Evolutionary conservation across 495 filamentous ascomycete species (phyloP), one percentile per base, ranked within the genome.

Genomic region (Penicillium verhagenii): DNA sequence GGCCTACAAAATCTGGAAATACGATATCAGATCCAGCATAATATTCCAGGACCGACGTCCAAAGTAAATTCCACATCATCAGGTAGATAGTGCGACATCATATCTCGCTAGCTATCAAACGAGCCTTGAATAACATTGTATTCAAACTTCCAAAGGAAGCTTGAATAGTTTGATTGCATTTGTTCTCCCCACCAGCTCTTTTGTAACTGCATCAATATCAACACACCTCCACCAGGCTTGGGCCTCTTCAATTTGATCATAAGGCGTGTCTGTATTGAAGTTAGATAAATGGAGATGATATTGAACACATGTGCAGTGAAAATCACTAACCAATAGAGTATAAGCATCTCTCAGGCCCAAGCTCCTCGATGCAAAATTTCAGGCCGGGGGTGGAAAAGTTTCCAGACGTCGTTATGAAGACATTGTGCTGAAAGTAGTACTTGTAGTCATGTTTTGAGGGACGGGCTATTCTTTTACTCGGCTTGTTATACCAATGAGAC

Each of bases 401-500:
- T 11, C 29, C 29, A 11, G 29, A 33, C 10, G 29, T 50, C 14
- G 47, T 50, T 29, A 50, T 50, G 29, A 38, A 50, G 6, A 50
- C 31, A 38, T 50, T 50, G 16, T 50, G 6, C 10, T 23, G 23
- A 20, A 50, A 50, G 21, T 50, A 50, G 20, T 38, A 37, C 6
- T 37, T 50, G 5, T 50, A 50, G 31, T 50, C 47, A 4, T 50
- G 18, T 20, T 50, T 33, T 24, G 47, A 50, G 21, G 47, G 47
- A 6, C 47, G 47, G 7, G 47, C 19, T 3, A 38, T 14, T 21
- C 23, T 50, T n/a, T 50, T 50, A 13, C 31, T 50, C 14, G 47
- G 47, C 21, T 50, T 50, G 11, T 50, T 50, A 20, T 50, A 50
- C 47, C 47, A 50, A 18, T 50, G 47, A 2, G 19, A 38, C 1